Conservation (phyloP, 163 green algal genomes). For the Prototheca wickerhamii region DNA sequence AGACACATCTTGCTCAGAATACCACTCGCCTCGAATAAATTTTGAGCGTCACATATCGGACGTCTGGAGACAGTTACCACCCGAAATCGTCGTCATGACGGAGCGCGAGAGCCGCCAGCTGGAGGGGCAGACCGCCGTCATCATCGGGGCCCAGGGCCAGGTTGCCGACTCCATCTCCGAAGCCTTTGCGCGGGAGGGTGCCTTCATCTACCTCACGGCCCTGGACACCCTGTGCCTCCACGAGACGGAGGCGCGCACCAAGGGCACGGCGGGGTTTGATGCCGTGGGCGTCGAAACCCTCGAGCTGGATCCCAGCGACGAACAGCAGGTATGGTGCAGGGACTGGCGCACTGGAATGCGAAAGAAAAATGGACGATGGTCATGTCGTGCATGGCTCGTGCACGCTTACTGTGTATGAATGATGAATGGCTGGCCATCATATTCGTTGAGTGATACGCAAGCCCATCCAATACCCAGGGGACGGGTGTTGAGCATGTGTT, state of each 20-base stretch:
- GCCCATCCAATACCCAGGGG: too few relatives aligned
- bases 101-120: background rate
- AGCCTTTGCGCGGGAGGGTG: background rate
- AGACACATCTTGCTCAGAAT: too few relatives aligned
- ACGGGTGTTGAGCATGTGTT: too few relatives aligned
- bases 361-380: background rate
- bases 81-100: too few relatives aligned
- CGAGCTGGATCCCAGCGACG: background rate
- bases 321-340: background rate
- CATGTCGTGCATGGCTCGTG: background rate
- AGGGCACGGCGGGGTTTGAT: background rate
- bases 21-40: too few relatives aligned
- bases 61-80: too few relatives aligned
- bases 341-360: too few relatives aligned
- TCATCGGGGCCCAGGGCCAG: background rate
- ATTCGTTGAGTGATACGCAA: too few relatives aligned
- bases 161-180: background rate
- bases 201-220: background rate
- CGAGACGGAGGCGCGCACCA: background rate
- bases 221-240: background rate
- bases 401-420: background rate
- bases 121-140: background rate
- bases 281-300: background rate
- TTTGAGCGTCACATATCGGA: too few relatives aligned
- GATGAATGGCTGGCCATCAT: too few relatives aligned